Evolutionary conservation across 2,329 filamentous ascomycete genomes (phyloP).

Genomic region (Diaporthe batatas): DNA sequence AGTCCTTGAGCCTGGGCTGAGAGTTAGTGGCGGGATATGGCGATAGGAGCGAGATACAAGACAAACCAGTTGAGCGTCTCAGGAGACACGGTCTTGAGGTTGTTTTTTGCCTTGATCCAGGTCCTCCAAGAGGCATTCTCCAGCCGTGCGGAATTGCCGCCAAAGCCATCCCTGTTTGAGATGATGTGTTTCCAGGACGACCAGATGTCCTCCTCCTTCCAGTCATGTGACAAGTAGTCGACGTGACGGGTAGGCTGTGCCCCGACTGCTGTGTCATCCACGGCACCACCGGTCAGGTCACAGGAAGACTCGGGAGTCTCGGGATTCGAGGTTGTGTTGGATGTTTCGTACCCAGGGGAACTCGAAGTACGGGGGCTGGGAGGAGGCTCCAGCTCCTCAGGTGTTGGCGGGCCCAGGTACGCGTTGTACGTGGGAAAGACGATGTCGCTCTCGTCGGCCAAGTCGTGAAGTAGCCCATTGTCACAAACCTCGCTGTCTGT

Average conservation of each 20-base stretch:
- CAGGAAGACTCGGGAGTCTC: slow-evolving; percentile 65
- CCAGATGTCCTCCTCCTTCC: slow-evolving; percentile 97
- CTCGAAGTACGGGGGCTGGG: slow-evolving; percentile 63
- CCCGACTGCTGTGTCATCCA: slow-evolving; percentile 84
- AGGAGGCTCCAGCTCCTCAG: slow-evolving; percentile 64
- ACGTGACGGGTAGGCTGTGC: slow-evolving; percentile 86
- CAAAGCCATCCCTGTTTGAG: slow-evolving; percentile 80
- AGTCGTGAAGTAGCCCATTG: slow-evolving; percentile 53
- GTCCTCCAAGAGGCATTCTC: slow-evolving; percentile 98
- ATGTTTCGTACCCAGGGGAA: slow-evolving; percentile 66
- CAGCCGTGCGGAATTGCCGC: slow-evolving; percentile 80
- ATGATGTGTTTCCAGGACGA: slow-evolving; percentile 96
- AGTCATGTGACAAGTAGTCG: slow-evolving; percentile 94
- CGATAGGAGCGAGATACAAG: slow-evolving; percentile 42
- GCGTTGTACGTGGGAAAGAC: slow-evolving; percentile 41
- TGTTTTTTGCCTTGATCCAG: slow-evolving; percentile 94
- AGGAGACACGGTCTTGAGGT: slow-evolving; percentile 87
- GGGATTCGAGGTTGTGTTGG: slow-evolving; percentile 66
- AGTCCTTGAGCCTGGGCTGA: slow-evolving; percentile 86
- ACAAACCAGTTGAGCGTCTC: slow-evolving; percentile 92
- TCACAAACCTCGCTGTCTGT: slow-evolving; percentile 62
- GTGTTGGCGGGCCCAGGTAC: slow-evolving; percentile 47
- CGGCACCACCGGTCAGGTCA: slow-evolving; percentile 65
- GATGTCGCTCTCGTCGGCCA: slow-evolving; percentile 59
- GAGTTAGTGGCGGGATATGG: slow-evolving; percentile 28